Percentiles rank a stretch among this genome's conserved stretches.
phyloP scores from a whole-genome alignment of 768 basidiomycete genomes.

The Kwoniella newhampshirensis region DNA sequence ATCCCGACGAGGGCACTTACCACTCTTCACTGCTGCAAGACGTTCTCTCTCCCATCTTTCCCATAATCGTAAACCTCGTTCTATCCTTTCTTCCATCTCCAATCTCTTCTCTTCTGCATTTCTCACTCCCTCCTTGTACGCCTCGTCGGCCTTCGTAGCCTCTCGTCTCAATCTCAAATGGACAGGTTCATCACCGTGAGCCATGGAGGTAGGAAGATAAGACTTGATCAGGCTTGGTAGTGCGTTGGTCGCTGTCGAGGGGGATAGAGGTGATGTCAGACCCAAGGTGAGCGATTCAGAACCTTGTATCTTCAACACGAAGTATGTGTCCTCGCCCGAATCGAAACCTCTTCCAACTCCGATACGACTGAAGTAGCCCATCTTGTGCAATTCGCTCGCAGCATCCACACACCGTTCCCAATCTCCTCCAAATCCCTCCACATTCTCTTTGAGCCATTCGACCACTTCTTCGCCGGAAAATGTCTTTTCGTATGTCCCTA shows the following conservation, averaged over 20 bases:
- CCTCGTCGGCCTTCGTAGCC: conserved; percentile 74
- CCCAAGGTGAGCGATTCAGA: conserved; percentile 3
- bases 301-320: conserved; percentile 35
- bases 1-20: conserved; percentile 53
- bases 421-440: conserved; percentile 73
- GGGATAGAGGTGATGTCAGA: conserved; percentile 28
- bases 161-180: conserved; percentile 72
- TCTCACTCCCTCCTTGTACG: conserved; percentile 76
- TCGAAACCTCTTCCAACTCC: conserved; percentile 63
- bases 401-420: conserved; percentile 77
- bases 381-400: conserved; percentile 63
- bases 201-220: conserved; percentile 27
- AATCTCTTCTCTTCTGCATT: conserved; percentile 81
- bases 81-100: conserved; percentile 78
- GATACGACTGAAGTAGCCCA: conserved; percentile 55
- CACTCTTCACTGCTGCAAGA: conserved; percentile 78
- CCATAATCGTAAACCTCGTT: conserved; percentile 73
- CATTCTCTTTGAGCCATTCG: conserved; percentile 74
- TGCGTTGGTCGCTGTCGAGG: conserved; percentile 38
- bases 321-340: conserved; percentile 40
- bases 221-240: conserved; percentile 33
- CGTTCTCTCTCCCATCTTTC: conserved; percentile 86
- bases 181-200: conserved; percentile 61
- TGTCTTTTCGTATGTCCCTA: conserved; percentile 60
- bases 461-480: conserved; percentile 89